Evolutionary conservation across 441 rosid genomes (phyloP).

Genomic region (Gossypium davidsonii): DNA sequence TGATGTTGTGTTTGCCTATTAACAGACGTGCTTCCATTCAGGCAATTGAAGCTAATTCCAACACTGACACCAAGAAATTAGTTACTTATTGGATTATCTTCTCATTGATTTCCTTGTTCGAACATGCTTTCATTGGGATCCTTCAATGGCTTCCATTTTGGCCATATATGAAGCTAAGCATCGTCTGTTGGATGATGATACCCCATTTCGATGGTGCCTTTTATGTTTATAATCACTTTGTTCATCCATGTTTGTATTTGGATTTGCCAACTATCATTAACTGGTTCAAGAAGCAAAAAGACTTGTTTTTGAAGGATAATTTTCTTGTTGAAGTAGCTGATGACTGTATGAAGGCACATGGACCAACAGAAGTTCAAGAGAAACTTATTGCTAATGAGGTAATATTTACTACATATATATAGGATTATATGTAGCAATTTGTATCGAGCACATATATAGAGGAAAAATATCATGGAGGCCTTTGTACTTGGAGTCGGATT

Average conservation of each 20-base stretch:
- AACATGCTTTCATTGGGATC: constrained; percentile 22
- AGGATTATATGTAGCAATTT: background rate
- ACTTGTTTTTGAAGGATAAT: constrained; percentile 12
- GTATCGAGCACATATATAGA: background rate
- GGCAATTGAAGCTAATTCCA: constrained; percentile 28
- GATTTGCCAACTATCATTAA: constrained; percentile 18
- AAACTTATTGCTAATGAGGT: constrained; percentile 25
- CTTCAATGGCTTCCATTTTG: constrained; percentile 35
- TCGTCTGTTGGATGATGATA: constrained; percentile 28
- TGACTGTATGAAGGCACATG: constrained; percentile 22
- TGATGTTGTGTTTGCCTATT: background rate
- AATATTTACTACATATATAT: background rate
- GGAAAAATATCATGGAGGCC: no score
- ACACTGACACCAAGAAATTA: constrained; percentile 21
- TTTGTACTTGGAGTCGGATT: no score
- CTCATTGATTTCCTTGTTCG: constrained; percentile 28
- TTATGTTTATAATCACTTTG: constrained; percentile 31
- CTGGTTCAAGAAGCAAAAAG: constrained; percentile 21
- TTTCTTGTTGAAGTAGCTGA: constrained; percentile 19
- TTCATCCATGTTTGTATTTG: constrained; percentile 26
- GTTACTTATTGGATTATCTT: constrained; percentile 31
- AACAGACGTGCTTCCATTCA: constrained; percentile 29
- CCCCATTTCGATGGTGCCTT: constrained; percentile 38
- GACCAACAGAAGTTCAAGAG: constrained; percentile 23
- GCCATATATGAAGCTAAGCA: constrained; percentile 32